These are phyloP conservation scores for Basipetospora sp. DNA, from an alignment of 2,329 filamentous ascomycete species.

Conservation along the genomic window DNA sequence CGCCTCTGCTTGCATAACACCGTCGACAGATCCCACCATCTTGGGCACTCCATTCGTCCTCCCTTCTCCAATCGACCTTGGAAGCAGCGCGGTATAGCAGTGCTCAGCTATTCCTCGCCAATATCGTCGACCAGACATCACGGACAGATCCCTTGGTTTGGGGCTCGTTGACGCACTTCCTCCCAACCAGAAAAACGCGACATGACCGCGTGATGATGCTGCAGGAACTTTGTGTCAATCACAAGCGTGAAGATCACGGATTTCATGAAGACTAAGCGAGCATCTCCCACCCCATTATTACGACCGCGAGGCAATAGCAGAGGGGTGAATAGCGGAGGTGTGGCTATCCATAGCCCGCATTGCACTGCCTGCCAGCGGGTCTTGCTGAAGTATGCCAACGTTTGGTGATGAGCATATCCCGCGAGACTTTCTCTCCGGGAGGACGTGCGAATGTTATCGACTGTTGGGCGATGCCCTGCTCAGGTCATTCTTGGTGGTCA, in stretches of 20 bases:
- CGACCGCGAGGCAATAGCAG: neutral
- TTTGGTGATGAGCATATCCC: no score
- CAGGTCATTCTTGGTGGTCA: no score
- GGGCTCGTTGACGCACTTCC: neutral
- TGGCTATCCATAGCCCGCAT: no score
- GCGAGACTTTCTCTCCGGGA: no score
- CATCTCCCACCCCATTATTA: neutral
- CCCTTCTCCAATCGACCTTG: neutral
- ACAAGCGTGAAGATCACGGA: neutral
- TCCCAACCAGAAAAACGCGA: constrained; percentile 1
- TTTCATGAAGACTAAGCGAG: neutral
- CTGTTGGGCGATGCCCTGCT: no score
- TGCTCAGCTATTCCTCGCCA: constrained; percentile 1
- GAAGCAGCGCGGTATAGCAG: constrained; percentile 3
- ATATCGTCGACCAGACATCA: constrained; percentile 3
- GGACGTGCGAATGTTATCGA: no score
- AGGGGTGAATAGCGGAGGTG: neutral
- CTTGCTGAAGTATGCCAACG: no score
- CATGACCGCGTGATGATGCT: constrained; percentile 3
- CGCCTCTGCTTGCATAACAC: constrained; percentile 4
- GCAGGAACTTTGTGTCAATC: constrained; percentile 3
- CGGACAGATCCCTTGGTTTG: neutral
- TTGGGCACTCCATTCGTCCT: constrained; percentile 1
- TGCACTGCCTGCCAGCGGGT: no score
- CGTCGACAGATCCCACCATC: constrained; percentile 1